Percentiles rank a stretch among this genome's conserved stretches.
phyloP scores from a whole-genome alignment of 2,329 filamentous ascomycete species.

The Monosporascus sp. region DNA sequence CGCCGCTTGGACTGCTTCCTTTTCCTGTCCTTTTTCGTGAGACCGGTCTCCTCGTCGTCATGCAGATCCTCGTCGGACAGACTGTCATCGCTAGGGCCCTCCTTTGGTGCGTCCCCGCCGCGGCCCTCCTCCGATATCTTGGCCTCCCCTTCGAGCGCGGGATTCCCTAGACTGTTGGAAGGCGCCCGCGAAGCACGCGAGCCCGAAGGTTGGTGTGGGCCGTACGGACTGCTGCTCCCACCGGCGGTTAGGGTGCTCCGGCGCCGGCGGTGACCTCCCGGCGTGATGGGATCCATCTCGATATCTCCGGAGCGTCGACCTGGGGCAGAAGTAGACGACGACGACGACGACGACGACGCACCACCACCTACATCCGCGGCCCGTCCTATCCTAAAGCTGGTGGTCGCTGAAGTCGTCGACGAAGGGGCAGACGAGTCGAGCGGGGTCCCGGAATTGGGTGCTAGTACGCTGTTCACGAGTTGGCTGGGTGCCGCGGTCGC shows the following conservation, averaged over 20 bases:
- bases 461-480: constrained; percentile 17
- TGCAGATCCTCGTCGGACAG: constrained; percentile 68
- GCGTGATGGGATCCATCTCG: constrained; percentile 50
- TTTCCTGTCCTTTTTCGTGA: constrained; percentile 68
- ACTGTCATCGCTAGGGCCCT: constrained; percentile 43
- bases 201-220: constrained; percentile 8
- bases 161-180: constrained; percentile 22
- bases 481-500: constrained; percentile 3
- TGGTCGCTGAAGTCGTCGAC: constrained; percentile 27
- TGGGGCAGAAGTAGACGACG: constrained; percentile 14
- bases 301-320: constrained; percentile 36
- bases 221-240: constrained; percentile 17
- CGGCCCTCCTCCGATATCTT: constrained; percentile 43
- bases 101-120: constrained; percentile 17
- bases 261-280: constrained; percentile 48
- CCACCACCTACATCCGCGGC: constrained; percentile 20
- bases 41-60: constrained; percentile 84
- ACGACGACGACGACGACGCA: constrained; percentile 15
- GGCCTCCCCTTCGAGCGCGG: constrained; percentile 31
- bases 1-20: constrained; percentile 62
- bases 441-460: constrained; percentile 11
- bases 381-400: constrained; percentile 28
- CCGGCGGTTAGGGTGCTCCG: constrained; percentile 49
- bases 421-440: constrained; percentile 24
- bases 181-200: constrained; percentile 19